These are phyloP conservation scores for Cubamyces sp. DNA, from an alignment of 768 basidiomycete species.

Conservation along the genomic window DNA sequence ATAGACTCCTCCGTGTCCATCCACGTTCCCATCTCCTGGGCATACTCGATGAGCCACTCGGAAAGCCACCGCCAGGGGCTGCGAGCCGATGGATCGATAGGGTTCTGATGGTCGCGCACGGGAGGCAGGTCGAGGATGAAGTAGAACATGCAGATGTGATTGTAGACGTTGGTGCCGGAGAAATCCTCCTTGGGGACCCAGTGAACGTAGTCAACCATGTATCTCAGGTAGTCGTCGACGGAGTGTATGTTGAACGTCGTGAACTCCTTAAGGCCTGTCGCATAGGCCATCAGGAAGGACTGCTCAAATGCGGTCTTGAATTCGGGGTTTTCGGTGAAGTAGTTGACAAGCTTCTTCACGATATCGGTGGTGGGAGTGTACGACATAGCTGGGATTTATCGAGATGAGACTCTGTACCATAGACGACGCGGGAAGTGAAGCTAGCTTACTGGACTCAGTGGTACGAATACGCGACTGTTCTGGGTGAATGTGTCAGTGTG, in stretches of 20 bases:
- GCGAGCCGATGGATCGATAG: slow-evolving; percentile 15
- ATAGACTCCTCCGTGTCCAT: slow-evolving; percentile 26
- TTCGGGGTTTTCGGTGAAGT: slow-evolving; percentile 9
- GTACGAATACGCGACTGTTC: no score
- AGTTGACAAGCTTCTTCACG: slow-evolving; percentile 22
- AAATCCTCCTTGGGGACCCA: slow-evolving; percentile 24
- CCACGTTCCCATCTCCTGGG: slow-evolving; percentile 24
- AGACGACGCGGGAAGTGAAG: no score
- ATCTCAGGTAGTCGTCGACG: slow-evolving; percentile 25
- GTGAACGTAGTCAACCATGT: slow-evolving; percentile 12
- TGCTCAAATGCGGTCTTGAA: slow-evolving; percentile 20
- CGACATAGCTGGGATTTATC: no score
- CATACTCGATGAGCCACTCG: slow-evolving; percentile 29
- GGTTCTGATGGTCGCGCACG: slow-evolving; percentile 9
- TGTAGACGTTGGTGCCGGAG: slow-evolving; percentile 15
- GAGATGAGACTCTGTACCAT: no score
- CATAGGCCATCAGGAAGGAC: slow-evolving; percentile 13
- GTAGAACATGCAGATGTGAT: slow-evolving; percentile 29
- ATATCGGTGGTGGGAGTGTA: neutral
- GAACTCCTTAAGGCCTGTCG: slow-evolving; percentile 16
- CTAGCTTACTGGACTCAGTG: no score
- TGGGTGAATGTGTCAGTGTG: no score
- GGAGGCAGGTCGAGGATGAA: slow-evolving; percentile 25
- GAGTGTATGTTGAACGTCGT: slow-evolving; percentile 18
- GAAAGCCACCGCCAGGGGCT: slow-evolving; percentile 22